phyloP scores from a whole-genome alignment of 2,329 filamentous ascomycete genomes.

The Tolypocladium album region DNA sequence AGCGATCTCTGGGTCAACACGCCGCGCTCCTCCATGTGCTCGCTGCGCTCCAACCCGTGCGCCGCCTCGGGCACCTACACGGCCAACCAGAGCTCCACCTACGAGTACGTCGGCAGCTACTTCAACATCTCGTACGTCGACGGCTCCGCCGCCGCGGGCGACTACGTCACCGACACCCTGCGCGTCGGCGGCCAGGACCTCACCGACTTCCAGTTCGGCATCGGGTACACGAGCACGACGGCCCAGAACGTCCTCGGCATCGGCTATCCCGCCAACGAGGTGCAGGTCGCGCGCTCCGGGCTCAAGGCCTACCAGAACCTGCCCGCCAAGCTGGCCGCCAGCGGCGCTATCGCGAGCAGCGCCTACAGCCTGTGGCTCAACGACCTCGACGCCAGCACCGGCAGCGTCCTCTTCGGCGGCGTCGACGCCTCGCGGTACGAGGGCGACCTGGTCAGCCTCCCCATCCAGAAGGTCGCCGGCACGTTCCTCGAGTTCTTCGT shows the following conservation, averaged over 20 bases:
- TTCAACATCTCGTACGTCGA: conserved; percentile 90
- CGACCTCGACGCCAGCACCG: conserved; percentile 53
- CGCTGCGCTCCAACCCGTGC: conserved; percentile 38
- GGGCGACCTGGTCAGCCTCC: conserved; percentile 54
- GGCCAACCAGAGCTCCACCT: conserved; percentile 65
- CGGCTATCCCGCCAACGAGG: conserved; percentile 73
- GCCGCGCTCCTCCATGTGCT: conserved; percentile 49
- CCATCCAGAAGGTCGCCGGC: conserved; percentile 45
- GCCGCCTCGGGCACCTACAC: conserved; percentile 53
- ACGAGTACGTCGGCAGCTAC: conserved; percentile 57
- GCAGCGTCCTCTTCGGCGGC: conserved; percentile 65
- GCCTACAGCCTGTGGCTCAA: conserved; percentile 70
- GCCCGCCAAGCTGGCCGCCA: conserved; percentile 51
- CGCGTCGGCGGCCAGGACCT: conserved; percentile 44
- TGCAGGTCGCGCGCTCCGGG: conserved; percentile 49
- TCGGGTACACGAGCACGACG: conserved; percentile 54
- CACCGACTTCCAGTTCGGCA: conserved; percentile 55
- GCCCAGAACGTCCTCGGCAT: conserved; percentile 73
- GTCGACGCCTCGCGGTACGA: conserved; percentile 56
- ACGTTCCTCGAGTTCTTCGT: conserved; percentile 55
- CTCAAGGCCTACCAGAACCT: conserved; percentile 54
- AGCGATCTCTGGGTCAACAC: conserved; percentile 65
- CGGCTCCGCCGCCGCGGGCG: conserved; percentile 63
- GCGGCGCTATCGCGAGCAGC: conserved; percentile 51
- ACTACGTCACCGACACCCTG: conserved; percentile 71